Evolutionary conservation across 139 green algal genomes (phyloP).

Genomic region (Chlorella ohadii): DNA sequence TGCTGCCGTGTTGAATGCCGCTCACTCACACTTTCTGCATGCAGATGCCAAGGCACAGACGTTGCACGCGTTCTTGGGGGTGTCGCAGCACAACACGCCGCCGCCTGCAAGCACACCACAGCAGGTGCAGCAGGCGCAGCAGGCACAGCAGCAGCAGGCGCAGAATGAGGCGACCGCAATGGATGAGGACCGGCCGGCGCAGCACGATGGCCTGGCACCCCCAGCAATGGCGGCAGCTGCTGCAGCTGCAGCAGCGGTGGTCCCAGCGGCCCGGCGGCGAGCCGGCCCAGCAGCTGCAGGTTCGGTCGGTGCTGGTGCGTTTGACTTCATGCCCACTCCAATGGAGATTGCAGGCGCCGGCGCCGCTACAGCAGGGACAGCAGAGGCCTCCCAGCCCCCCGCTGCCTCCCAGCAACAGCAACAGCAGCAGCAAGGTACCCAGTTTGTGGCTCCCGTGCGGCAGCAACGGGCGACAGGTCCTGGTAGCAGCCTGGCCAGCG

Average conservation of each 20-base stretch:
- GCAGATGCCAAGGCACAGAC: constrained; percentile 65
- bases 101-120: not conserved
- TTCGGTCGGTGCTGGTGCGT: not conserved
- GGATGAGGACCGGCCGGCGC: not conserved
- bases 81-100: constrained; percentile 1
- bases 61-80: constrained; percentile 74
- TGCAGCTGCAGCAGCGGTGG: not conserved
- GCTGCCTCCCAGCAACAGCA: constrained; percentile 3
- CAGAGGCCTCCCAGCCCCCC: not conserved
- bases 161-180: not conserved
- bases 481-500: not conserved
- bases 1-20: too few species aligned
- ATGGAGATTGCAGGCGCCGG: constrained; percentile 36
- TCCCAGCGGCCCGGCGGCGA: not conserved
- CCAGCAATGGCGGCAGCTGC: not conserved
- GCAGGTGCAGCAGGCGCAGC: not conserved
- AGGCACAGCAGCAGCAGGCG: constrained; percentile 1
- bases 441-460: not conserved
- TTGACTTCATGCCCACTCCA: constrained; percentile 38
- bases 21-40: too few species aligned
- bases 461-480: constrained; percentile 4
- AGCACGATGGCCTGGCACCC: not conserved
- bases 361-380: not conserved
- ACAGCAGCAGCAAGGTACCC: constrained; percentile 1
- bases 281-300: not conserved